Percentiles rank a stretch among this genome's conserved stretches.
phyloP scores from a whole-genome alignment of 2,329 filamentous ascomycete genomes.

The Trichoderma gracile region DNA sequence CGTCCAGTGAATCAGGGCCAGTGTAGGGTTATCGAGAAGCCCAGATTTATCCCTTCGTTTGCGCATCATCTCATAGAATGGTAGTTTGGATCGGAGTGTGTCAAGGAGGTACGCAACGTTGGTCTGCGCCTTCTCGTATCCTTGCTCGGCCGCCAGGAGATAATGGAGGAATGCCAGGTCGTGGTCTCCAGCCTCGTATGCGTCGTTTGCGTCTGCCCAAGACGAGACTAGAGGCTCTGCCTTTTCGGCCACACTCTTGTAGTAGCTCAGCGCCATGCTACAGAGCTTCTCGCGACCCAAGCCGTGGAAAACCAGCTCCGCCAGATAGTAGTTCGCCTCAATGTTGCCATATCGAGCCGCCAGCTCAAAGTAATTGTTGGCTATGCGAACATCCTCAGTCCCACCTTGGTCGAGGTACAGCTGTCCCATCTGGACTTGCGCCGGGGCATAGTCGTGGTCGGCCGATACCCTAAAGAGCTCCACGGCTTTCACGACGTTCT shows the following conservation, averaged over 20 bases:
- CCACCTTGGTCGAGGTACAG: conserved; percentile 83
- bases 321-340: conserved; percentile 89
- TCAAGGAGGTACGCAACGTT: conserved; percentile 89
- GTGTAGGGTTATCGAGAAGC: conserved; percentile 53
- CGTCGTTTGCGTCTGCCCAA: conserved; percentile 79
- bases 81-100: conserved; percentile 57
- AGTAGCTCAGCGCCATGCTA: conserved; percentile 74
- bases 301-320: conserved; percentile 79
- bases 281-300: conserved; percentile 80
- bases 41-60: conserved; percentile 38
- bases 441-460: conserved; percentile 76
- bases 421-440: conserved; percentile 79
- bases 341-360: conserved; percentile 81
- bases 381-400: conserved; percentile 68
- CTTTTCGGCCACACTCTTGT: conserved; percentile 75
- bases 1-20: conserved; percentile 92
- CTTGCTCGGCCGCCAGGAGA: conserved; percentile 87
- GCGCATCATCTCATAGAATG: conserved; percentile 48
- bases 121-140: conserved; percentile 84
- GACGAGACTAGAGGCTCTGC: conserved; percentile 73
- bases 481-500: conserved; percentile 70
- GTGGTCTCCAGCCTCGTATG: conserved; percentile 75
- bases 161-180: conserved; percentile 80
- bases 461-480: conserved; percentile 76
- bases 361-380: conserved; percentile 83